Conservation (phyloP, 257 asterid species). For the Petrea volubilis region DNA sequence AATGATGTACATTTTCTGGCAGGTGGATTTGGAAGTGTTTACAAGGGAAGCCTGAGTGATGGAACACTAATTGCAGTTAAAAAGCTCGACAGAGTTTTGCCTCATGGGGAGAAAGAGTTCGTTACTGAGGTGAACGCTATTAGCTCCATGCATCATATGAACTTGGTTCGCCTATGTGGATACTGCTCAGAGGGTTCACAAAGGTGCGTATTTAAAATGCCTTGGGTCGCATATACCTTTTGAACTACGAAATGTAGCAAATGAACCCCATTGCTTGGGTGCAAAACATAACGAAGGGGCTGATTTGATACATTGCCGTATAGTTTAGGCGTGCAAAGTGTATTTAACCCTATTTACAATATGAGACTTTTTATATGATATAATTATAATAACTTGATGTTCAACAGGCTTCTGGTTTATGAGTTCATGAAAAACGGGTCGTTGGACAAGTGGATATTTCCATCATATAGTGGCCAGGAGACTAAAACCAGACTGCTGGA, state of each 20-base stretch:
- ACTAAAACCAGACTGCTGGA: conserved; percentile 35
- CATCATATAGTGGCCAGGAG: conserved; percentile 42
- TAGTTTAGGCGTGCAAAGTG: no score
- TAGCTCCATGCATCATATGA: conserved; percentile 94
- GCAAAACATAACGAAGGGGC: no score
- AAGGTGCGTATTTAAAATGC: conserved; percentile 38
- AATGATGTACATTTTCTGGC: conserved; percentile 24
- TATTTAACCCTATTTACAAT: no score
- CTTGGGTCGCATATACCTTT: no score
- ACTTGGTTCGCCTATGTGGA: conserved; percentile 79
- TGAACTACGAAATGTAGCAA: no score
- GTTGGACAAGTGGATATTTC: conserved; percentile 85
- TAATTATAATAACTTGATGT: conserved; percentile 1
- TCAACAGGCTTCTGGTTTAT: conserved; percentile 80
- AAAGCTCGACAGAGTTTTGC: conserved; percentile 78
- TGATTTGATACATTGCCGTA: no score
- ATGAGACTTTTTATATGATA: no score
- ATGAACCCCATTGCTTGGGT: no score
- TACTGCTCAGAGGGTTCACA: conserved; percentile 80
- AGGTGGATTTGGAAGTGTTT: conserved; percentile 96
- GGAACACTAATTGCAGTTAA: conserved; percentile 83
- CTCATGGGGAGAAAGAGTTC: conserved; percentile 87
- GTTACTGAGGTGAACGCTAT: conserved; percentile 87
- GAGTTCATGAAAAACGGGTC: conserved; percentile 96
- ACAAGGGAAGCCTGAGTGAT: conserved; percentile 72